Evolutionary conservation across 306 rosid genomes (phyloP), one percentile per base, ranked within the genome.

Genomic region (Cyclanthera cordifolia): DNA sequence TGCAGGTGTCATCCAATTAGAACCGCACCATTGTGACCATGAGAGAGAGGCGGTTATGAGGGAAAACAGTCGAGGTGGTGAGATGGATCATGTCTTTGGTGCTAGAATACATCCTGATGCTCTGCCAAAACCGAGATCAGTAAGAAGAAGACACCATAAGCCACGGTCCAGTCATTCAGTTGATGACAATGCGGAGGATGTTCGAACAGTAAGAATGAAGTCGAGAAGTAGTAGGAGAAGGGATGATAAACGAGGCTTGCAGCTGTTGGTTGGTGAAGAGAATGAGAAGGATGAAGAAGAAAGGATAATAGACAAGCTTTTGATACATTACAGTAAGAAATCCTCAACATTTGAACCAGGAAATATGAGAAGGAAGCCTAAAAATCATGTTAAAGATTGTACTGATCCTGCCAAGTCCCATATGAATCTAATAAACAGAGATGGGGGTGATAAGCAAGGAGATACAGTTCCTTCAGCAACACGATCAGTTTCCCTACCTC

Each of bases 241-340:
- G 78, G 93, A 89, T 46, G 95, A 86, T 39, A 84, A 72, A 70
- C 79, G 78, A 28, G 98, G 96, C 74, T 83, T 89, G 66, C 93
- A 89, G 82, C 78, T 86, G 51, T 70, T 93, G 82, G 80, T 89
- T 67, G 95, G 86, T 47, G 99, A 84, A 47, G 94, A 87, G 70
- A 79, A 74, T 20, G 77, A 72, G 49, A 80, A 71, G 21, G 90
- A 90, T 55, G 96, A 83, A 61, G 99, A 93, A 75, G 99, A 93
- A 79, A 84, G 86, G 80, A 77, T 85, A 77, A 87, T 93, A 58
- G 99, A 93, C 68, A 88, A 82, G 67, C 79, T 93, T 73, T 84
- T 93, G 73, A 81, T 93, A 45, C 95, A 93, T 71, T 90, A 90
- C 72, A 86, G 99, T 76, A 90, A 80, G 72, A 93, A 90, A 70